Evolutionary conservation across 331 rosid species (phyloP).

Genomic region (Pyracantha coccinea): DNA sequence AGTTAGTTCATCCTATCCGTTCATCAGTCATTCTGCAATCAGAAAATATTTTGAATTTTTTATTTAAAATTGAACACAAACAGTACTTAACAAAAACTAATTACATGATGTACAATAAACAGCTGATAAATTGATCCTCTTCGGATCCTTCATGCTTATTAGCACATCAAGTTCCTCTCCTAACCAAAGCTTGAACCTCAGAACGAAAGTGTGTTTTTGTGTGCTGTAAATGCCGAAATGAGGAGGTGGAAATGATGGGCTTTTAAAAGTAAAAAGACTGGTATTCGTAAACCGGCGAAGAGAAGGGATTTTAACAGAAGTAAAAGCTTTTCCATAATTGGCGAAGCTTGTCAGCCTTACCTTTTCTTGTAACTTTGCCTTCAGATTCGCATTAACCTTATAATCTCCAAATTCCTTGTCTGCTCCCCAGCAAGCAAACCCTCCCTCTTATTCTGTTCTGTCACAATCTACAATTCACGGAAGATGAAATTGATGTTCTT

Average conservation of each 20-base stretch:
- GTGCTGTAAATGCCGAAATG: no score
- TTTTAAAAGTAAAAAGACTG: not conserved
- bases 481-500: no score
- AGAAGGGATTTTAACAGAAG: not conserved
- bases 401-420: not conserved
- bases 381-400: constrained; percentile 9
- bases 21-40: no score
- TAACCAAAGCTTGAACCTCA: no score
- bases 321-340: constrained; percentile 15
- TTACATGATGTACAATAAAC: fast-evolving
- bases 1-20: fast-evolving
- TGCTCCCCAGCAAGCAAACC: not conserved
- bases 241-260: no score
- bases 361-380: constrained; percentile 16
- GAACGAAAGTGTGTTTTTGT: no score
- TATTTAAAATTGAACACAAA: no score
- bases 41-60: no score
- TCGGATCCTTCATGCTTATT: no score
- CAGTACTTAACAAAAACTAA: fast-evolving
- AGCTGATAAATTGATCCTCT: no score
- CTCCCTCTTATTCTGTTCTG: not conserved
- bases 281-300: not conserved
- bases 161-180: no score
- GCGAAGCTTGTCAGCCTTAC: constrained; percentile 16
- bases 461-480: not conserved